Percentiles rank a stretch among this genome's conserved stretches.
phyloP scores from a whole-genome alignment of 345 rosid species.

The Eucalyptus victrix region DNA sequence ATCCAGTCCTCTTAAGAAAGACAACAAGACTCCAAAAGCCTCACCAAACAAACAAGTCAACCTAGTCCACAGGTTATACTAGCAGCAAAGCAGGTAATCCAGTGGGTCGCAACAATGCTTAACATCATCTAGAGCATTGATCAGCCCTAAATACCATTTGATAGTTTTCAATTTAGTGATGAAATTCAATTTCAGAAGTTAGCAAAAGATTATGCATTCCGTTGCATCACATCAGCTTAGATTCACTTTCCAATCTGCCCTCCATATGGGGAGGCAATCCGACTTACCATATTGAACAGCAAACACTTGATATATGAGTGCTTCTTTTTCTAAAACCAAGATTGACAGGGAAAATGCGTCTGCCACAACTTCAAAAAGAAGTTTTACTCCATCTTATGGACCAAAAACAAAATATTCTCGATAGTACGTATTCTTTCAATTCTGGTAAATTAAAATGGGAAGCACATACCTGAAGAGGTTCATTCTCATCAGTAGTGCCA shows the following conservation, averaged over 20 bases:
- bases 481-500: constrained; percentile 51
- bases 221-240: not conserved
- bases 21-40: not conserved
- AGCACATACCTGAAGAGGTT: constrained; percentile 44
- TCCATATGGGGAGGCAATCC: not conserved
- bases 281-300: not conserved
- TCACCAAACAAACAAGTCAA: not conserved
- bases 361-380: not conserved
- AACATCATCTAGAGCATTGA: not conserved
- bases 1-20: not conserved
- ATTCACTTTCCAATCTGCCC: not conserved
- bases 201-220: not conserved
- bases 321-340: not conserved
- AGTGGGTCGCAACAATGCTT: not conserved
- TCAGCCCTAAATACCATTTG: not conserved
- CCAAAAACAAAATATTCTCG: not conserved
- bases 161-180: not conserved
- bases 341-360: not conserved
- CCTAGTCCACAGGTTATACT: not conserved
- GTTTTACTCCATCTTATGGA: not conserved
- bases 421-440: not conserved
- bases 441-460: not conserved
- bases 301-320: not conserved
- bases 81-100: not conserved
- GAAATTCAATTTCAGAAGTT: not conserved